A percentile compares a stretch with the other conserved stretches of the same genome.
Conservation (phyloP, 176 grass and related monocot species). For the Bonia amplexicaulis region DNA sequence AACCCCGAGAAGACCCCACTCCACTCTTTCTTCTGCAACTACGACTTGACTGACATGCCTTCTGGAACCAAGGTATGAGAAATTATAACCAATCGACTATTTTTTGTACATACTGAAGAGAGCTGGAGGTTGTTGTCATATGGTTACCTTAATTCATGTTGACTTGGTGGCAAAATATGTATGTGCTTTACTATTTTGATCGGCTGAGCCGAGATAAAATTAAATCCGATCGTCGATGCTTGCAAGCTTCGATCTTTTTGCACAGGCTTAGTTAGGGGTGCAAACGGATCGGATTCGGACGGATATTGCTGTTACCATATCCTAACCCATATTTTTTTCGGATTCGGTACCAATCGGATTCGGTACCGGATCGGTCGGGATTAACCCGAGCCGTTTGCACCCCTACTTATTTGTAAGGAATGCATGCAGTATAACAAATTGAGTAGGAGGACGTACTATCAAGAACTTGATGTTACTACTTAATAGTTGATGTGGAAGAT, state of each 20-base stretch:
- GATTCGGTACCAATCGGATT: too few relatives aligned
- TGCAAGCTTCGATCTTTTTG: neutral
- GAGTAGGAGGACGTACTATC: too few relatives aligned
- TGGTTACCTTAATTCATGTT: neutral
- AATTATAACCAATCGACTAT: neutral
- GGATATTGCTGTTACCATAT: too few relatives aligned
- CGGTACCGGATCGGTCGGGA: too few relatives aligned
- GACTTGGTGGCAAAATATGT: neutral
- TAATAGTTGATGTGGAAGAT: too few relatives aligned
- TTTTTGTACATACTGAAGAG: neutral
- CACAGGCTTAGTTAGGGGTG: neutral
- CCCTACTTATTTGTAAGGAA: too few relatives aligned
- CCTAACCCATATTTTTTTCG: too few relatives aligned
- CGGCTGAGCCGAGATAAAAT: neutral
- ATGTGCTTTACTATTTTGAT: neutral
- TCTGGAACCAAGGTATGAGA: slow-evolving; percentile 77
- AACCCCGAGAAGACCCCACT: slow-evolving; percentile 97
- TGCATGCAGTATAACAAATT: too few relatives aligned
- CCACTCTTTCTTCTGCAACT: slow-evolving; percentile 96
- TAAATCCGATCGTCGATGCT: neutral
- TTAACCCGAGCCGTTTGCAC: too few relatives aligned
- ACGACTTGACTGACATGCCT: slow-evolving; percentile 98
- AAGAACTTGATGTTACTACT: too few relatives aligned
- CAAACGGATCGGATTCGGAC: too few relatives aligned
- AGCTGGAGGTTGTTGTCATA: neutral